These are phyloP conservation scores for Oldenlandia corymbosa DNA, from an alignment of 257 asterid genomes.

Conservation along the genomic window DNA sequence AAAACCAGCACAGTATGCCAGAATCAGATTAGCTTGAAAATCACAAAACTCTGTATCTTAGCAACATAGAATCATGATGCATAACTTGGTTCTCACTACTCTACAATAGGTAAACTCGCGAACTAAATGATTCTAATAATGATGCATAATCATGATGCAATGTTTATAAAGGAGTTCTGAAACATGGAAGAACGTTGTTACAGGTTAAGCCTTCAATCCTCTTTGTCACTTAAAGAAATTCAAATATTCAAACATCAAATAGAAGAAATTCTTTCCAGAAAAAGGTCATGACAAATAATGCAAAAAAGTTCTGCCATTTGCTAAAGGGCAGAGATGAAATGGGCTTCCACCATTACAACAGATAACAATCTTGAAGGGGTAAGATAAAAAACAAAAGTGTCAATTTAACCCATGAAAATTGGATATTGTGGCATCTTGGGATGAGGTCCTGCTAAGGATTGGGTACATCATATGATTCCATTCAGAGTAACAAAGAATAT, in stretches of 20 bases:
- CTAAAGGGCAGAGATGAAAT: slow-evolving; percentile 8
- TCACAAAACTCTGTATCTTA: background rate
- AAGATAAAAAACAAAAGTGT: slow-evolving; percentile 15
- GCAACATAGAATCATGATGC: background rate
- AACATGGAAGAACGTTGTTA: no score
- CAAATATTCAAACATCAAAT: background rate
- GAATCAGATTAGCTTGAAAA: background rate
- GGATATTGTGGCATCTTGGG: slow-evolving; percentile 37
- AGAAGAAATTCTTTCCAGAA: background rate
- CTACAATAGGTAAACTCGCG: no score
- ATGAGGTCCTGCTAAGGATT: slow-evolving; percentile 33
- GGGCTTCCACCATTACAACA: background rate
- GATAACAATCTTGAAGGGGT: background rate
- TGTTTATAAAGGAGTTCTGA: no score
- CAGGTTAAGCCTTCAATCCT: no score
- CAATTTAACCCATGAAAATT: slow-evolving; percentile 10
- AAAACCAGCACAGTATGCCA: background rate
- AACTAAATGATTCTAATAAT: background rate
- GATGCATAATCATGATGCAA: background rate
- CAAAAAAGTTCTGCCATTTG: slow-evolving; percentile 8
- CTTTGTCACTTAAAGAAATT: no score
- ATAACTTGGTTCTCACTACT: background rate
- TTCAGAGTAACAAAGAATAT: slow-evolving; percentile 2
- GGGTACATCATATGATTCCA: slow-evolving; percentile 18
- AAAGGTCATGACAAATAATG: background rate